These are phyloP conservation scores for Neopestalotiopsis clavispora DNA, from an alignment of 2,329 filamentous ascomycete genomes.

Conservation along the genomic window DNA sequence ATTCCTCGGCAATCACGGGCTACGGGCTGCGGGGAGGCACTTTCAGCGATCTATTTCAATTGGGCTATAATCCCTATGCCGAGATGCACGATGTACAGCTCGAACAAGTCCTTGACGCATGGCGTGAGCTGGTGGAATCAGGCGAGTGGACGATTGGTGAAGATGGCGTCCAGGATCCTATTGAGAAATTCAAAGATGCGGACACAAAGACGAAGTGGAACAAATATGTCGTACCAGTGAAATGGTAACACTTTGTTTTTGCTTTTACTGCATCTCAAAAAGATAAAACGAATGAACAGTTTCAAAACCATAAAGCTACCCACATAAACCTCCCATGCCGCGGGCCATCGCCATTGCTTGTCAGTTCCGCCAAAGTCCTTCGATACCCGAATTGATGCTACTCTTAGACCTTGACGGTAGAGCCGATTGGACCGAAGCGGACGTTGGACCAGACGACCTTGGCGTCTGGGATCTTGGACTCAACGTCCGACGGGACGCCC, in stretches of 20 bases:
- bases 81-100: conserved; percentile 8
- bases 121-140: not conserved
- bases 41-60: not conserved
- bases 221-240: conserved; percentile 4
- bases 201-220: not conserved
- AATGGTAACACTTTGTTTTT: not conserved
- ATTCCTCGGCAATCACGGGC: not conserved
- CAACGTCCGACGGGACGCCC: conserved; percentile 52
- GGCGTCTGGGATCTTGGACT: conserved; percentile 34
- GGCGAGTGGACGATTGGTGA: conserved; percentile 8
- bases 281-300: not conserved
- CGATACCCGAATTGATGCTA: too few species aligned
- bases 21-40: not conserved
- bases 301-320: not conserved
- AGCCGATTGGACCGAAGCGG: conserved; percentile 9
- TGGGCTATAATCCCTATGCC: not conserved
- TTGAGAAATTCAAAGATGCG: conserved; percentile 6
- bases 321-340: not conserved
- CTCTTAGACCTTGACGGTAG: conserved; percentile 14
- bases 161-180: not conserved
- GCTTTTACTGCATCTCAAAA: not conserved
- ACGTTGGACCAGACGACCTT: conserved; percentile 16
- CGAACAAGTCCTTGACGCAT: not conserved
- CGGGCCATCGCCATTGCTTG: not conserved
- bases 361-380: not conserved